Percentiles rank a stretch among this genome's conserved stretches.
These are phyloP conservation scores for Pterula multifida DNA, from an alignment of 1,284 basidiomycete species.

Conservation along the genomic window DNA sequence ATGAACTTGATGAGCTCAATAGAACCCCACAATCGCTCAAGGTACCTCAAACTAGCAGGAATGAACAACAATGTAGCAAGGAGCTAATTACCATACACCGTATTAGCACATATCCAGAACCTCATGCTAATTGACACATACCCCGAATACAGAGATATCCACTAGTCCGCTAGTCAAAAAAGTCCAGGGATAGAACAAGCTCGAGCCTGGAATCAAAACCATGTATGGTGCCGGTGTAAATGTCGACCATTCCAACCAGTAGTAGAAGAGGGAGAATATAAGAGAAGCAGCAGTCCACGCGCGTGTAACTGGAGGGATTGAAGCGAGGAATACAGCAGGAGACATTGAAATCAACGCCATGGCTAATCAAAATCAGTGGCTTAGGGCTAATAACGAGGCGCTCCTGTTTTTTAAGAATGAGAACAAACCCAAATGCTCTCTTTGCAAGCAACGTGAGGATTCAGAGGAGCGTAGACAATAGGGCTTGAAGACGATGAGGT, in stretches of 20 bases:
- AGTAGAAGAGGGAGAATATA: conserved; percentile 50
- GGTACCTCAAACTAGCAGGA: conserved; percentile 76
- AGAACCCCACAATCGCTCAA: conserved; percentile 90
- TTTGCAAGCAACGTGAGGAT: not conserved
- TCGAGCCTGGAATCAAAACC: conserved; percentile 74
- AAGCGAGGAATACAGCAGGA: conserved; percentile 52
- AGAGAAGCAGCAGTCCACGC: conserved; percentile 62
- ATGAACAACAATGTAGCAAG: conserved; percentile 68
- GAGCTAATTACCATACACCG: conserved; percentile 45
- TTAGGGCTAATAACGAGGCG: not conserved
- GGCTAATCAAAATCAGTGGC: not conserved
- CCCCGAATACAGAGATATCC: conserved; percentile 79
- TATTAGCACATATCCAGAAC: conserved; percentile 10
- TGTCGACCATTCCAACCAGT: conserved; percentile 47
- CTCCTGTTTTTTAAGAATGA: not conserved
- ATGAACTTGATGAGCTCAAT: conserved; percentile 84
- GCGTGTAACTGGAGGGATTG: conserved; percentile 73
- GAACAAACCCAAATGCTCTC: not conserved
- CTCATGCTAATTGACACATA: conserved; percentile 30
- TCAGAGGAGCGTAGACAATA: not conserved
- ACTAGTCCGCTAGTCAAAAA: conserved; percentile 80
- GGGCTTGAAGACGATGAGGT: too few species aligned
- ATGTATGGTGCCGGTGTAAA: conserved; percentile 57
- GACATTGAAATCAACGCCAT: conserved; percentile 65
- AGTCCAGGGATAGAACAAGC: conserved; percentile 88